Evolutionary conservation across 441 rosid genomes (phyloP).

Genomic region (Euphorbia schlechtendalii): DNA sequence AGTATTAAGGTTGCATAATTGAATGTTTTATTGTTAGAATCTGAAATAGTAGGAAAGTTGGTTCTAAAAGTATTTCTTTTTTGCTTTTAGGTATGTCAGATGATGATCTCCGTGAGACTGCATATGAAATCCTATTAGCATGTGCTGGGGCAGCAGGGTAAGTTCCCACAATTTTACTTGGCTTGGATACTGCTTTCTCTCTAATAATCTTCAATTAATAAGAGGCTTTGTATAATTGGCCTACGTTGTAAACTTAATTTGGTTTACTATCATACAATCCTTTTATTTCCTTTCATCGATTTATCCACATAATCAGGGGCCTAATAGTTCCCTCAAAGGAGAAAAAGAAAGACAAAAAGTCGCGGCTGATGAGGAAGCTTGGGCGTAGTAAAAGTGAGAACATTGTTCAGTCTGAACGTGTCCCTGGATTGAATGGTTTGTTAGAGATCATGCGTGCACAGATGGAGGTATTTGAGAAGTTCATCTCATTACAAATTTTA

Average conservation of each 20-base stretch:
- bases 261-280: constrained; percentile 8
- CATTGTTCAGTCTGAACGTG: constrained; percentile 52
- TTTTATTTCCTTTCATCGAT: constrained; percentile 12
- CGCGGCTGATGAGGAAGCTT: constrained; percentile 88
- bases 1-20: neutral
- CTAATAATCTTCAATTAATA: neutral
- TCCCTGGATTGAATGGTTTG: constrained; percentile 74
- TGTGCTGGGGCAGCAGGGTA: constrained; percentile 99
- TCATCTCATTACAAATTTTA: neutral
- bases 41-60: neutral
- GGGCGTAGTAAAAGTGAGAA: constrained; percentile 80
- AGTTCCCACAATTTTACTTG: constrained; percentile 14
- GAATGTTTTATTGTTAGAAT: neutral
- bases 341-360: constrained; percentile 80
- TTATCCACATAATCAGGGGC: constrained; percentile 47
- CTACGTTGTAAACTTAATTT: constrained; percentile 11
- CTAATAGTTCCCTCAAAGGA: constrained; percentile 90
- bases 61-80: neutral
- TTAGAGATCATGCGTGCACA: constrained; percentile 91
- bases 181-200: neutral
- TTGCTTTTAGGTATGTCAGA: constrained; percentile 62
- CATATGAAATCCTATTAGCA: constrained; percentile 88
- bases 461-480: constrained; percentile 66
- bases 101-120: constrained; percentile 95
- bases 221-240: neutral